These are phyloP conservation scores for Gastrolobium bilobum DNA, from an alignment of 306 rosid species.

Conservation along the genomic window DNA sequence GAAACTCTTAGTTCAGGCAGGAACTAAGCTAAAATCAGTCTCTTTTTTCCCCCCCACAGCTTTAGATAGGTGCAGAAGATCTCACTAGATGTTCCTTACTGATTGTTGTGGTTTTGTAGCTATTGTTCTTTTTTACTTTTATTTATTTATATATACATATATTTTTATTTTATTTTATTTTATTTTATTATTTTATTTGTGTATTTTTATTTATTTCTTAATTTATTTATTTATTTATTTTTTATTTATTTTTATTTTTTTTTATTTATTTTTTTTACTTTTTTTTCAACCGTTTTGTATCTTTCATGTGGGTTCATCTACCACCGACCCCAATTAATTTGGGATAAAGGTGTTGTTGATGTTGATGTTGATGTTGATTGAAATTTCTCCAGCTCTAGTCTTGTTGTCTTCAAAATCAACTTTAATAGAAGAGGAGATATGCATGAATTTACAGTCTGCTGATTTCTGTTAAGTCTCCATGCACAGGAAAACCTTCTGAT, in stretches of 20 bases:
- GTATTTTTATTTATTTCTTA: too few relatives aligned
- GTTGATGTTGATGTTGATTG: too few relatives aligned
- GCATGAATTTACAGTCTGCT: constrained; percentile 14
- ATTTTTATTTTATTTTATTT: too few relatives aligned
- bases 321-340: too few relatives aligned
- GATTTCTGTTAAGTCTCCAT: constrained; percentile 20
- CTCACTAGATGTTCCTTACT: constrained; percentile 19
- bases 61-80: constrained; percentile 18
- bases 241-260: too few relatives aligned
- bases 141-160: too few relatives aligned
- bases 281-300: too few relatives aligned
- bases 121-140: constrained; percentile 9
- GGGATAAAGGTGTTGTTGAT: too few relatives aligned
- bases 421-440: background rate
- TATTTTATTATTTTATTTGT: too few relatives aligned
- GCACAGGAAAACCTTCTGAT: background rate
- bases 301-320: too few relatives aligned
- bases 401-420: constrained; percentile 8
- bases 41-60: background rate
- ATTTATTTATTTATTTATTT: too few relatives aligned
- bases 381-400: constrained; percentile 14
- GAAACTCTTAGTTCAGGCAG: background rate
- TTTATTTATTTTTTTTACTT: too few relatives aligned
- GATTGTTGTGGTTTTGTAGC: background rate
- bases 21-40: constrained; percentile 9